Evolutionary conservation across 768 basidiomycete species (phyloP), one percentile per base, ranked within the genome.

Genomic region (Pleurotus giganteus): DNA sequence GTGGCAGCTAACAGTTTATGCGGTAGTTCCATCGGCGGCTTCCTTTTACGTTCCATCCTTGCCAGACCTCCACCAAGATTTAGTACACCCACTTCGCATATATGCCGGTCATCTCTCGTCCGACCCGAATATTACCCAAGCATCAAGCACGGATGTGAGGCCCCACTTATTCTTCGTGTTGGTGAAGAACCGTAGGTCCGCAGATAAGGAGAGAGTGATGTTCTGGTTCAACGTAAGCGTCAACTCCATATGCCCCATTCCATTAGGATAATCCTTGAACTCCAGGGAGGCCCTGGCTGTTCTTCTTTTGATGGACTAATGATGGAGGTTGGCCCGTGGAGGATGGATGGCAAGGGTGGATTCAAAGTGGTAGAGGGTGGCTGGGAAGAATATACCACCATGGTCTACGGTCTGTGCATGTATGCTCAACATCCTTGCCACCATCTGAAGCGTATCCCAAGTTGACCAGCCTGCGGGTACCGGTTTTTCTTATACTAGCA

Each of bases 381-480:
- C 7, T 98, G 96, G 96, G 94, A 98, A 65, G 96, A 98, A 67
- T 98, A 96, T 66, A 87, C 91, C 21, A 94, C 90, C 29, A 85
- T 98, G 74, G 85, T 98, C 54, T 98, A 89, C 63, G 72, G 96
- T 98, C 61, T 65, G 90, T 73, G 44, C 31, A 56, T 47, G 21
- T 15, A 28, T 36, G 39, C 13, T 36, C 57, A 37, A 51, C 12
- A 42, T 26, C 23, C 27, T 32, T 61, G 37, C 15, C 5, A 37
- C 52, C 31, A 57, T 41, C 50, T 27, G 32, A 51, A 43, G 44
- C 37, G 24, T 43, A 17, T 28, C 51, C 21, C 65, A n/a, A 99
- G 97, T 99, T 52, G 97, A 99, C 69, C 97, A 99, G 69, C 97
- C 97, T 43, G 91, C 91, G 3, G 97, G 96, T 7, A 98, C 97